Conservation (phyloP, 768 basidiomycete genomes). For the Phanerochaete sordida region DNA sequence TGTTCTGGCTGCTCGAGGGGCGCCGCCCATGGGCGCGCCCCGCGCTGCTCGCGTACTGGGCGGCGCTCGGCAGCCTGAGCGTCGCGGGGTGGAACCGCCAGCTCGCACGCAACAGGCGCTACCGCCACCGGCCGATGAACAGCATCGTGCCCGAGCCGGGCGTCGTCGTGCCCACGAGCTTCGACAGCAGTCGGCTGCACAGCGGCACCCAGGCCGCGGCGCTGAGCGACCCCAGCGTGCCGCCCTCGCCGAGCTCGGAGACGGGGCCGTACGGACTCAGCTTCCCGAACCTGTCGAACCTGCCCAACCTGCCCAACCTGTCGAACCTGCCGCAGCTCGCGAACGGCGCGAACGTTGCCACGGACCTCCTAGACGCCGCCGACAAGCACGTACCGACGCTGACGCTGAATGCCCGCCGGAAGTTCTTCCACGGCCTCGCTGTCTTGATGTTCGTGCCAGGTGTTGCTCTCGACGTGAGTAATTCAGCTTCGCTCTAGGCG, state of each 20-base stretch:
- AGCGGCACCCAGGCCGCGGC: conserved; percentile 13
- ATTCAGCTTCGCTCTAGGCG: conserved; percentile 6
- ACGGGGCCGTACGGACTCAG: conserved; percentile 29
- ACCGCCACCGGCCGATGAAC: conserved; percentile 45
- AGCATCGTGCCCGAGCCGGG: conserved; percentile 27
- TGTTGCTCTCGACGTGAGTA: conserved; percentile 77
- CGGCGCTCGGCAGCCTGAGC: conserved; percentile 68
- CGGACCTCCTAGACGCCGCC: conserved; percentile 73
- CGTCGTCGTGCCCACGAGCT: neutral
- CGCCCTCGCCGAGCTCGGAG: conserved; percentile 16
- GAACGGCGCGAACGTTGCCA: conserved; percentile 54
- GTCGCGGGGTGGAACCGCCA: conserved; percentile 96
- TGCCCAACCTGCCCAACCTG: conserved; percentile 41
- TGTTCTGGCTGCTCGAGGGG: conserved; percentile 78
- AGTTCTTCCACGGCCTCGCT: conserved; percentile 95
- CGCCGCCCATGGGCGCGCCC: conserved; percentile 75
- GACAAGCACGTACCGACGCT: conserved; percentile 90
- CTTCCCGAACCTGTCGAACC: conserved; percentile 15
- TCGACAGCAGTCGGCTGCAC: neutral
- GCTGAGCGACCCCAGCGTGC: conserved; percentile 26
- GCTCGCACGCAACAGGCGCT: conserved; percentile 70
- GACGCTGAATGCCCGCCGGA: conserved; percentile 86
- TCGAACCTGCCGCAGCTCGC: conserved; percentile 42
- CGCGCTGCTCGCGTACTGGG: conserved; percentile 84
- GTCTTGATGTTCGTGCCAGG: conserved; percentile 97